Conservation (phyloP, 2,329 filamentous ascomycete genomes). For the Rhynchosporium secalis region DNA sequence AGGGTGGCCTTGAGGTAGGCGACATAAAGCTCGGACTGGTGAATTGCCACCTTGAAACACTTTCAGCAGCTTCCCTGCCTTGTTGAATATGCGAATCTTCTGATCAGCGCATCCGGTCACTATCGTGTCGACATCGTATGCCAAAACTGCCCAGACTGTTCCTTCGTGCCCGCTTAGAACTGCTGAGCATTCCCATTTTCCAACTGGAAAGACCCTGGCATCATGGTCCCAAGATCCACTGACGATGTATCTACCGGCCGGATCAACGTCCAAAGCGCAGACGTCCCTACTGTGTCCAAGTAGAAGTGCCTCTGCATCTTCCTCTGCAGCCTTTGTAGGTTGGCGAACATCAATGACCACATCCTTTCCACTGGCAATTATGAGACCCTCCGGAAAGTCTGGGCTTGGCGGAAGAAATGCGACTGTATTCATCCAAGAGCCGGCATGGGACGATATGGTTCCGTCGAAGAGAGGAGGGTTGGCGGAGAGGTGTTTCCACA, state of each 20-base stretch:
- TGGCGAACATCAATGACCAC: constrained; percentile 88
- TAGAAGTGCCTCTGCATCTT: constrained; percentile 82
- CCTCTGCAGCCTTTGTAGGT: constrained; percentile 63
- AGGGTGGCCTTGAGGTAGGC: constrained; percentile 71
- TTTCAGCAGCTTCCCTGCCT: constrained; percentile 61
- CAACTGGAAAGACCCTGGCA: constrained; percentile 82
- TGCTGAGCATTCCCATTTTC: constrained; percentile 77
- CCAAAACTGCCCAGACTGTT: constrained; percentile 89
- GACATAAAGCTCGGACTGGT: constrained; percentile 85
- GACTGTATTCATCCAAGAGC: constrained; percentile 85
- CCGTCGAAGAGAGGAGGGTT: constrained; percentile 72
- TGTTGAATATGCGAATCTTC: constrained; percentile 79
- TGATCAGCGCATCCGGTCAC: constrained; percentile 94
- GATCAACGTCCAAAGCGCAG: constrained; percentile 78
- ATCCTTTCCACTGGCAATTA: constrained; percentile 88
- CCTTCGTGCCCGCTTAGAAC: constrained; percentile 75
- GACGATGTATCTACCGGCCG: constrained; percentile 71
- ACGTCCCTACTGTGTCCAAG: constrained; percentile 87
- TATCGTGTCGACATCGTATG: constrained; percentile 75
- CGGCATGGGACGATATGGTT: constrained; percentile 75
- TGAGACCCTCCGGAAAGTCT: constrained; percentile 70
- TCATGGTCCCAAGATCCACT: constrained; percentile 94
- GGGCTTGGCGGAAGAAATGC: constrained; percentile 71
- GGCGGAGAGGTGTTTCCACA: constrained; percentile 72
- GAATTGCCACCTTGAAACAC: constrained; percentile 72